Evolutionary conservation across 129 eudicot species (phyloP).

Genomic region (Artemisia argyi): DNA sequence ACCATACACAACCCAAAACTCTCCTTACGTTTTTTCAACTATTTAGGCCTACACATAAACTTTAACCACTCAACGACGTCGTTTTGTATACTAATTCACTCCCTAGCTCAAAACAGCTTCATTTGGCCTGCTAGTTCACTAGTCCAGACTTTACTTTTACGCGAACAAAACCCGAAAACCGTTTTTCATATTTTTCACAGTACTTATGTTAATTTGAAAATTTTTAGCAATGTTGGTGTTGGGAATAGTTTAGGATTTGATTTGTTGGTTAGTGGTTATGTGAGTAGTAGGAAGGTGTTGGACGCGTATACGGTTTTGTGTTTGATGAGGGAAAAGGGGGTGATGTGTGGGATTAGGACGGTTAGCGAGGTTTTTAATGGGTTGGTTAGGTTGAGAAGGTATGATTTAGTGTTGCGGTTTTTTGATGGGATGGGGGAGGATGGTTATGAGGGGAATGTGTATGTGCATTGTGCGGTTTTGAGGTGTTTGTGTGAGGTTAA

Average conservation of each 20-base stretch:
- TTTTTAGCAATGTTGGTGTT: background rate
- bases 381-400: conserved; percentile 50
- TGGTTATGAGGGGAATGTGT: conserved; percentile 52
- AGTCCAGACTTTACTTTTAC: conserved; percentile 55
- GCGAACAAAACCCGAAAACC: conserved; percentile 26
- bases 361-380: conserved; percentile 76
- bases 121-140: conserved; percentile 90
- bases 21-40: conserved; percentile 89
- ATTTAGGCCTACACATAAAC: conserved; percentile 71
- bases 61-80: conserved; percentile 76
- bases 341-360: conserved; percentile 81
- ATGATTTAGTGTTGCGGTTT: conserved; percentile 50
- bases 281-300: conserved; percentile 45
- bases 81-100: conserved; percentile 76
- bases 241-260: conserved; percentile 58
- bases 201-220: conserved; percentile 33
- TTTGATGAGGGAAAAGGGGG: conserved; percentile 48
- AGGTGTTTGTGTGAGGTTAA: conserved; percentile 75
- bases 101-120: conserved; percentile 52
- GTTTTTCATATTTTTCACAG: conserved; percentile 39
- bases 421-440: conserved; percentile 45
- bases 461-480: conserved; percentile 50
- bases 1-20: conserved; percentile 61
- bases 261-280: conserved; percentile 60
- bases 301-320: conserved; percentile 53